These are phyloP conservation scores for Beauveria rudraprayagi DNA, from an alignment of 2,329 filamentous ascomycete species.

Conservation along the genomic window DNA sequence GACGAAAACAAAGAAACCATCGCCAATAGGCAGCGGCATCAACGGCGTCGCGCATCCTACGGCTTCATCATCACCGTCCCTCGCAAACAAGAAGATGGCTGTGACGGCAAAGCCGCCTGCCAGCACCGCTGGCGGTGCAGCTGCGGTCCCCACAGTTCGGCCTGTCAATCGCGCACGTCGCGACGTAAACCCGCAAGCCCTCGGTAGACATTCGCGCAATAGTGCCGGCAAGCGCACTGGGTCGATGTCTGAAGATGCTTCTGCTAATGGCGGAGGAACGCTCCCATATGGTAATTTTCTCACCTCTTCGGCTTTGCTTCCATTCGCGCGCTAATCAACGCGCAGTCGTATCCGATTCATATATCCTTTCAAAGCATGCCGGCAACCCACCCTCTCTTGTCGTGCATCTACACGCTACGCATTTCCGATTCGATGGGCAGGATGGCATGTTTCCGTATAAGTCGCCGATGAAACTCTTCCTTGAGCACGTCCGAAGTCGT, in stretches of 20 bases:
- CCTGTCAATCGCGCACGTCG: constrained; percentile 51
- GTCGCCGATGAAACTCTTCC: constrained; percentile 75
- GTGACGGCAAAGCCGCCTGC: constrained; percentile 33
- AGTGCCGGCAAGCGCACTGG: constrained; percentile 42
- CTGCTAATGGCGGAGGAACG: constrained; percentile 32
- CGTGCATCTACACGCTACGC: constrained; percentile 73
- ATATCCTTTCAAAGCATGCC: constrained; percentile 77
- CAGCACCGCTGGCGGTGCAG: constrained; percentile 27
- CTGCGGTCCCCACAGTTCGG: constrained; percentile 35
- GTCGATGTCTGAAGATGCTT: constrained; percentile 37
- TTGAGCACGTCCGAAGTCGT: constrained; percentile 67
- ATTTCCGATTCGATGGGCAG: constrained; percentile 90
- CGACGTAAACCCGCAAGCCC: constrained; percentile 40
- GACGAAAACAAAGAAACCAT: constrained; percentile 60
- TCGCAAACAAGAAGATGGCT: constrained; percentile 48
- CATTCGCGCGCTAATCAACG: constrained; percentile 16
- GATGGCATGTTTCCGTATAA: constrained; percentile 88
- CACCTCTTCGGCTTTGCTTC: background rate
- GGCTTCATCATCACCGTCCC: constrained; percentile 51
- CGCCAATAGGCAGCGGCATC: constrained; percentile 57
- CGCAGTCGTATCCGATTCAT: constrained; percentile 62
- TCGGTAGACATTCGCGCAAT: constrained; percentile 41
- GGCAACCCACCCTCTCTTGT: constrained; percentile 73
- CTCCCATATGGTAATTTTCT: constrained; percentile 42
- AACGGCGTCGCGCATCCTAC: constrained; percentile 52